phyloP scores from a whole-genome alignment of 352 stramenopile genomes.

The Bremia lactucae region DNA sequence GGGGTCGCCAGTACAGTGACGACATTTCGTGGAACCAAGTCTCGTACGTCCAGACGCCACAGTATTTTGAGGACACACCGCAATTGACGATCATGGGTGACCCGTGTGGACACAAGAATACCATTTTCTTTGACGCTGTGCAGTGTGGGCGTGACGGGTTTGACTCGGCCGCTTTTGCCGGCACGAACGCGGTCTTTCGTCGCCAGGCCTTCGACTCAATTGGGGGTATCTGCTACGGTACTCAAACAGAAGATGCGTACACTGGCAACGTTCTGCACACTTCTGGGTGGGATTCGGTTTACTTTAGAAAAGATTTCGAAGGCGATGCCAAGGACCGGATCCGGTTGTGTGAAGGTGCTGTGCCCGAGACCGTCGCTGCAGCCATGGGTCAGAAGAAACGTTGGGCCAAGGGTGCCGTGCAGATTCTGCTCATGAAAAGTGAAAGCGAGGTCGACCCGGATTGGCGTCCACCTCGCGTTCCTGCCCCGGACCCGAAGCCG shows the following conservation, averaged over 20 bases:
- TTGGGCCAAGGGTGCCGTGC: slow-evolving; percentile 83
- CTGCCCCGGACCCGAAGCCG: slow-evolving; percentile 74
- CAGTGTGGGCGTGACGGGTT: slow-evolving; percentile 83
- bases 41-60: slow-evolving; percentile 81
- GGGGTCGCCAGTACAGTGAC: slow-evolving; percentile 78
- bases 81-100: slow-evolving; percentile 81
- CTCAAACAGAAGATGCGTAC: slow-evolving; percentile 85
- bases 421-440: slow-evolving; percentile 86
- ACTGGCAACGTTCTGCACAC: slow-evolving; percentile 81
- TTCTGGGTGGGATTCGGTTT: slow-evolving; percentile 77
- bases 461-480: slow-evolving; percentile 73
- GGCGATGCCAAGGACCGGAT: slow-evolving; percentile 80
- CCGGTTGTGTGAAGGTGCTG: slow-evolving; percentile 68
- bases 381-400: slow-evolving; percentile 82
- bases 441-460: slow-evolving; percentile 83
- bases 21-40: slow-evolving; percentile 87
- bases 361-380: slow-evolving; percentile 76
- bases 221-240: slow-evolving; percentile 84
- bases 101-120: slow-evolving; percentile 84
- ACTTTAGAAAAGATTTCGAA: slow-evolving; percentile 88
- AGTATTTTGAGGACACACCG: slow-evolving; percentile 85
- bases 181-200: slow-evolving; percentile 85
- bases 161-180: slow-evolving; percentile 80
- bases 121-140: slow-evolving; percentile 86
- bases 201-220: slow-evolving; percentile 84